Base-by-base conservation (phyloP, 805 yeast genomes). In the Cyberlindnera bimundalis region DNA sequence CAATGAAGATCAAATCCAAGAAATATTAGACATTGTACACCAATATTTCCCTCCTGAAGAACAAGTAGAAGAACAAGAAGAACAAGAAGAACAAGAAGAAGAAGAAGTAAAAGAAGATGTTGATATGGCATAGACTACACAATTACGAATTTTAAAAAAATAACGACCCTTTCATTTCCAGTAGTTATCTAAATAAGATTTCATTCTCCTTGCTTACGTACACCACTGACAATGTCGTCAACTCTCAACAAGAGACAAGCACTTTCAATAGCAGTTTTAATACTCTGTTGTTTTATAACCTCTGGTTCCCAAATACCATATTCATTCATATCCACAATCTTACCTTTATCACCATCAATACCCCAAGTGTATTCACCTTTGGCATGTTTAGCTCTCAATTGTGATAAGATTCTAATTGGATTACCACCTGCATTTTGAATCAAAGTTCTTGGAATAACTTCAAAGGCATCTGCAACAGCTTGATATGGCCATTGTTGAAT, bases 251-350 rank as follows among this genome's bases (percentile, higher is more conserved):
- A 71, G 70, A 93, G 72, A 63, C 96, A 85, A 13, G 99, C 97
- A 71, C 95, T 84, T 69, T 93, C 99, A 50, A 93, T 85, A 26
- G 96, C 96, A n/a, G 99, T 93, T 72, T 93, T 93, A 52, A 91
- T 83, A 50, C 95, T 83, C 70, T 93, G 99, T 62, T 86, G 95
- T 68, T 93, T 93, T 66, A 93, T 87, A 36, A 87, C 97, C 69
- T 91, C 97, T 15, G 99, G 99, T 70, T 93, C 99, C 99, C 99
- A 93, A 50, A 93, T 84, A 21, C 99, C 99, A 64, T 89, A 91
- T 21, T 79, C 83, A 50, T 84, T 78, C 99, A 93, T 93, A 61
- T 93, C 97, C 20, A 86, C 97, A 43, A 93, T 76, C 66, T 85
- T 88, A 51, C 99, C 99, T 44, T 74, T 71, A 52, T 91, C 96